Evolutionary conservation across 176 grass and related monocot genomes (phyloP).

Genomic region (Juncus inflexus): DNA sequence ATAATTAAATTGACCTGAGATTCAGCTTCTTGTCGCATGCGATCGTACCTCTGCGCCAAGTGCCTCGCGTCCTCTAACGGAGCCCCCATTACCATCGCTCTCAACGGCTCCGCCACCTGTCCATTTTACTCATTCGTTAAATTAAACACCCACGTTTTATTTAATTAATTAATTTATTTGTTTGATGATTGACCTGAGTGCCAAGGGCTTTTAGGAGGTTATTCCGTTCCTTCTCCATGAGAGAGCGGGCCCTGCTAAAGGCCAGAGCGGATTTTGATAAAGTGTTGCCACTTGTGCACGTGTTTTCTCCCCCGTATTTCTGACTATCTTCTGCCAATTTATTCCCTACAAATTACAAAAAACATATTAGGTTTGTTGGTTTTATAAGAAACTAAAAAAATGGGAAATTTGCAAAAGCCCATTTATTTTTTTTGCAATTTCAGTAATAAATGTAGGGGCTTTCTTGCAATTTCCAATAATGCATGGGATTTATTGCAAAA

Average conservation of each 20-base stretch:
- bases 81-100: conserved; percentile 94
- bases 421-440: too few species aligned
- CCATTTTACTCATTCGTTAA: conserved; percentile 15
- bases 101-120: conserved; percentile 82
- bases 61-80: conserved; percentile 95
- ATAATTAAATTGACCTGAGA: conserved; percentile 58
- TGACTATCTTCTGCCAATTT: conserved; percentile 87
- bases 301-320: conserved; percentile 81
- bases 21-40: conserved; percentile 92
- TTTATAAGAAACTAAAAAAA: neutral
- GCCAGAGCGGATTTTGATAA: conserved; percentile 71
- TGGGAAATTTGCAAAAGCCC: neutral
- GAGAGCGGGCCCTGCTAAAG: conserved; percentile 48
- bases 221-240: conserved; percentile 67
- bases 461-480: too few species aligned
- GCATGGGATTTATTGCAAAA: neutral
- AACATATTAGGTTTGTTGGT: conserved; percentile 1
- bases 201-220: conserved; percentile 80
- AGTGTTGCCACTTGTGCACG: conserved; percentile 74
- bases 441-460: neutral
- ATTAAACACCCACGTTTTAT: neutral
- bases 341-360: conserved; percentile 42
- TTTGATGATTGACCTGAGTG: conserved; percentile 47
- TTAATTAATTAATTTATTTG: neutral
- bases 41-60: conserved; percentile 91